A percentile compares a stretch with the other conserved stretches of the same genome.
These are phyloP conservation scores for Didymella arachidicola DNA, from an alignment of 2,329 filamentous ascomycete genomes.

Conservation along the genomic window DNA sequence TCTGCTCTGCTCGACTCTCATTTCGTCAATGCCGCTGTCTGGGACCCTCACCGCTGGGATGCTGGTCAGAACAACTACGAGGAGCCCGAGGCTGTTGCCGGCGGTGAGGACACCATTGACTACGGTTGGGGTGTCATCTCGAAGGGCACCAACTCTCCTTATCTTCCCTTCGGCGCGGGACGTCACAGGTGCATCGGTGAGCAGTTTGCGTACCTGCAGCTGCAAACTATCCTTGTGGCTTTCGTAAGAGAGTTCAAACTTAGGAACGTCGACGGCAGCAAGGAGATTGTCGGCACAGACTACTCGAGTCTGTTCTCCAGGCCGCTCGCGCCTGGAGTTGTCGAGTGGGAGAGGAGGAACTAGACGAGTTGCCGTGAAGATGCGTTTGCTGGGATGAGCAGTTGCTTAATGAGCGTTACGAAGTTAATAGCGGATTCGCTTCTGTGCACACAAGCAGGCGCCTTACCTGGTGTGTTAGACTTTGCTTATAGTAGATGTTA, in stretches of 20 bases:
- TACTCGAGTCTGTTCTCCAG: constrained; percentile 62
- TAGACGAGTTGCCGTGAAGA: constrained; percentile 39
- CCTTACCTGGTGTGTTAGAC: constrained; percentile 18
- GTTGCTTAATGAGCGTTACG: constrained; percentile 26
- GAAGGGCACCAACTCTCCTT: constrained; percentile 89
- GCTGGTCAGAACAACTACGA: constrained; percentile 60
- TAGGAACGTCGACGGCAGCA: constrained; percentile 74
- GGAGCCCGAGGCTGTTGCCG: constrained; percentile 57
- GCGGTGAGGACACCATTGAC: constrained; percentile 78
- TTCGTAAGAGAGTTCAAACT: constrained; percentile 83
- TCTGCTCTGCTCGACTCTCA: constrained; percentile 73
- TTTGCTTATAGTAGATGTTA: constrained; percentile 18
- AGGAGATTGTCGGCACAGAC: constrained; percentile 73
- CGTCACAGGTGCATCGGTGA: constrained; percentile 95
- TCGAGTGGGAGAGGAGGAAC: constrained; percentile 76
- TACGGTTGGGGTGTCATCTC: constrained; percentile 93
- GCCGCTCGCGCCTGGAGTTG: constrained; percentile 58
- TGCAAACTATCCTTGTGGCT: constrained; percentile 82
- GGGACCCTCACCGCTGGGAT: constrained; percentile 94
- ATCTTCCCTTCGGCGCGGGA: constrained; percentile 92
- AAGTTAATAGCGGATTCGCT: constrained; percentile 26
- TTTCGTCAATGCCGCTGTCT: constrained; percentile 82
- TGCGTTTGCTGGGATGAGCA: constrained; percentile 2
- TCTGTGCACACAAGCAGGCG: constrained; percentile 18
- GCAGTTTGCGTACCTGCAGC: constrained; percentile 92